Base-by-base conservation (phyloP, 2,329 filamentous ascomycete species). In the Gnomoniopsis smithogilvyi region DNA sequence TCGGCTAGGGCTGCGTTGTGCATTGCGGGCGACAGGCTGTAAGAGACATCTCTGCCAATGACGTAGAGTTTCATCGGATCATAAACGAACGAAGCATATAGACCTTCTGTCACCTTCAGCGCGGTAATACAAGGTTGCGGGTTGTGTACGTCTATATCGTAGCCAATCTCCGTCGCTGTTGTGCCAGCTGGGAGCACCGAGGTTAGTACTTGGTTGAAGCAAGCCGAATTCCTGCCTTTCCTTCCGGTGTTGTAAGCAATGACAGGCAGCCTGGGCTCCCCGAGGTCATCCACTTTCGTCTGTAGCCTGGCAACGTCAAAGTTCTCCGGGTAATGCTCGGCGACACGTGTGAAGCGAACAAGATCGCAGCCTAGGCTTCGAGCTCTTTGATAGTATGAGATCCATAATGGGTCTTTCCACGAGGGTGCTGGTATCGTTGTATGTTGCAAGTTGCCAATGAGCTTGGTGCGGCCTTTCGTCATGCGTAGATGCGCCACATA, bases 21-120 rank as follows among this genome's bases (percentile, higher is more conserved):
- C 88, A 92, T 92, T 7, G 87, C 86, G 1, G 90, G 89, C 0
- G 89, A 92, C 58, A 92, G 71, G 68, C 87, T 91, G 73, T 90
- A 90, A 52, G 80, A 83, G 11, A 90, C 84, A 57, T 87, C 87
- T 56, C 83, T 86, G n/a, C 90, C 90, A 53, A 92, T 83, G 36
- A 92, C 87, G 64, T 89, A 90, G 56, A 90, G 85, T 52, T 87
- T 84, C 78, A 92, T 85, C 0, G 86, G 80, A 45, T 91, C 86
- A 54, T 86, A 82, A 1, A 88, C 77, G 59, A 88, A 89, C 1
- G 84, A 86, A 3, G 84, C 78, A 66, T 86, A 90, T 0, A 92
- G 77, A 1, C 87, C 84, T 61, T 82, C 74, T 6, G 87, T 89
- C 0, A 87, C 83, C 61, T 90, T 82, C 11, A 79, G 73, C 0